Percentiles rank a stretch among this genome's conserved stretches.
phyloP scores from a whole-genome alignment of 1,284 basidiomycete genomes.

The Stygiomarasmius scandens region DNA sequence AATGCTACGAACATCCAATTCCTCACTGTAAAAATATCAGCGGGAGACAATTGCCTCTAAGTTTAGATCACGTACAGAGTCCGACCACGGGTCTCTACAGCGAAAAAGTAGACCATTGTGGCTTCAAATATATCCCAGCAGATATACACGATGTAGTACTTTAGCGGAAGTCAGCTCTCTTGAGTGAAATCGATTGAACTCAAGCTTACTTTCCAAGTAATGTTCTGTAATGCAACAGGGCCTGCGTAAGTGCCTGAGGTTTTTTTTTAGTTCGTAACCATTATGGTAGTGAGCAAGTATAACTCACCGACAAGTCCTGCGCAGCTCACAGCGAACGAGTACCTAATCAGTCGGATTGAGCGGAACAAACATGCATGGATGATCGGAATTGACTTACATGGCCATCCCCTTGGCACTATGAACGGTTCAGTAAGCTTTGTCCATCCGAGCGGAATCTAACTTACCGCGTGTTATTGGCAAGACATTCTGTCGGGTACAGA shows the following conservation, averaged over 20 bases:
- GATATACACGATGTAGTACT: conserved; percentile 42
- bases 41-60: neutral
- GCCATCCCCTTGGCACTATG: conserved; percentile 59
- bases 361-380: neutral
- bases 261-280: too few relatives aligned
- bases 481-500: conserved; percentile 57
- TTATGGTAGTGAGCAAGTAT: too few relatives aligned
- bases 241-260: conserved; percentile 52
- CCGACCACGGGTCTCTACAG: conserved; percentile 43
- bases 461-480: conserved; percentile 55
- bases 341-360: conserved; percentile 23
- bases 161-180: neutral
- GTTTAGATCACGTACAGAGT: conserved; percentile 35
- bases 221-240: conserved; percentile 50
- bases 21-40: conserved; percentile 31
- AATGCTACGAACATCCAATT: too few relatives aligned
- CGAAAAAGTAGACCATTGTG: conserved; percentile 38
- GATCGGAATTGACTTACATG: conserved; percentile 28
- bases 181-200: neutral
- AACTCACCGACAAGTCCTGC: conserved; percentile 57
- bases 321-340: conserved; percentile 47
- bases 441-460: neutral
- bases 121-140: conserved; percentile 43
- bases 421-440: neutral
- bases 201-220: conserved; percentile 41